Percentiles rank a stretch among this genome's conserved stretches.
These are phyloP conservation scores for Akebia trifoliata DNA, from an alignment of 164 flowering plant genomes.

Conservation along the genomic window DNA sequence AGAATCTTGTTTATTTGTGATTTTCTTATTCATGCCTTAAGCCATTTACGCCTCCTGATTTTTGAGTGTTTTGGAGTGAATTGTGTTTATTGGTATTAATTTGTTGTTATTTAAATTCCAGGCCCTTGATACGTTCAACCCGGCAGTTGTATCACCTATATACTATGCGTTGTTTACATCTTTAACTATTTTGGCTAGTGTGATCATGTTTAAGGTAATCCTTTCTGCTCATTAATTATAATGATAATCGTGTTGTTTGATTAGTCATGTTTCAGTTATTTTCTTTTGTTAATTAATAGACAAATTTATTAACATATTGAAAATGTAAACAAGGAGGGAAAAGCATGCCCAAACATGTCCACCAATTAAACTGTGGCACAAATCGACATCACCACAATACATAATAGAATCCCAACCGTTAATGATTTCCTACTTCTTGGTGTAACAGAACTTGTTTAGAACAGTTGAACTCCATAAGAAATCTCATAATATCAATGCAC, in stretches of 20 bases:
- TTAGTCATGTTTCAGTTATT: too few relatives aligned
- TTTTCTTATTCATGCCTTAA: neutral
- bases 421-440: too few relatives aligned
- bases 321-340: too few relatives aligned
- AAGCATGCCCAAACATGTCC: too few relatives aligned
- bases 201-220: slow-evolving; percentile 61
- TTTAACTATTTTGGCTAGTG: slow-evolving; percentile 61
- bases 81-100: neutral
- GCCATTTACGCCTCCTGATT: neutral
- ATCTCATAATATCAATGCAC: too few relatives aligned
- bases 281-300: too few relatives aligned
- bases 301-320: too few relatives aligned
- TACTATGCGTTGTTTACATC: slow-evolving; percentile 68
- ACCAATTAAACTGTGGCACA: too few relatives aligned
- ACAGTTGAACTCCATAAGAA: too few relatives aligned
- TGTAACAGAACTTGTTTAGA: too few relatives aligned
- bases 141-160: slow-evolving; percentile 64
- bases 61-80: neutral
- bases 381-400: too few relatives aligned
- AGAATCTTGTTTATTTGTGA: neutral
- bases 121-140: slow-evolving; percentile 67
- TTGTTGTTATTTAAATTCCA: slow-evolving; percentile 17
- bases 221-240: neutral
- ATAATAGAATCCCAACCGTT: too few relatives aligned
- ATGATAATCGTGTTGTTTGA: neutral